These are phyloP conservation scores for Turritis glabra DNA, from an alignment of 345 rosid genomes.

Conservation along the genomic window DNA sequence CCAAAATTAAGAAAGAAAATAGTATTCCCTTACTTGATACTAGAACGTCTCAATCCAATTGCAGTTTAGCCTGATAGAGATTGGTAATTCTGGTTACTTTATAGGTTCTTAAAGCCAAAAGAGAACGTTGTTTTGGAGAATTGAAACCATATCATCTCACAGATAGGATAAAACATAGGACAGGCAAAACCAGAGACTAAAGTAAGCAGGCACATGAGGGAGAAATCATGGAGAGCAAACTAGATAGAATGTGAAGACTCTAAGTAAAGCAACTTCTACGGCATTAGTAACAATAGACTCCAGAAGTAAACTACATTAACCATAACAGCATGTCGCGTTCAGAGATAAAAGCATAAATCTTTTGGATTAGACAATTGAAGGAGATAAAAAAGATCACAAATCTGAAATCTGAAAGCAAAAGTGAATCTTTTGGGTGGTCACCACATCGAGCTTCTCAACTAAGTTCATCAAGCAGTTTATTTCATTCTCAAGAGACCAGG, in stretches of 20 bases:
- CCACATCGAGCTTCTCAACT: not conserved
- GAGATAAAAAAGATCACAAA: not conserved
- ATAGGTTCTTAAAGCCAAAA: not conserved
- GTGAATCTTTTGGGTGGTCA: not conserved
- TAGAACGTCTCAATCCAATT: not conserved
- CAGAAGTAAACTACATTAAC: not conserved
- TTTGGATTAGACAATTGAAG: not conserved
- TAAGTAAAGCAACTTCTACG: not conserved
- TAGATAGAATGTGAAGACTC: conserved; percentile 5
- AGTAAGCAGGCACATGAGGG: too few relatives aligned
- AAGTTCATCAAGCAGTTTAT: not conserved
- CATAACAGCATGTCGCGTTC: not conserved
- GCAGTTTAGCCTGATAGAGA: not conserved
- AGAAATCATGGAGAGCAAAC: not conserved
- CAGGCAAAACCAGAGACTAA: too few relatives aligned
- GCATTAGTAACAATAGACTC: not conserved
- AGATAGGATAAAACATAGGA: too few relatives aligned
- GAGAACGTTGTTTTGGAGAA: not conserved
- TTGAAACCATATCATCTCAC: conserved; percentile 15
- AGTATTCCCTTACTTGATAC: not conserved
- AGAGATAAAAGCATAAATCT: not conserved
- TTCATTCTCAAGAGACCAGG: not conserved
- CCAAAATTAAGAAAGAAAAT: conserved; percentile 37
- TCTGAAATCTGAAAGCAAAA: not conserved
- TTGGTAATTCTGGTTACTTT: not conserved